These are phyloP conservation scores for Waltergamsia citrina DNA, from an alignment of 2,329 filamentous ascomycete species.

Conservation along the genomic window DNA sequence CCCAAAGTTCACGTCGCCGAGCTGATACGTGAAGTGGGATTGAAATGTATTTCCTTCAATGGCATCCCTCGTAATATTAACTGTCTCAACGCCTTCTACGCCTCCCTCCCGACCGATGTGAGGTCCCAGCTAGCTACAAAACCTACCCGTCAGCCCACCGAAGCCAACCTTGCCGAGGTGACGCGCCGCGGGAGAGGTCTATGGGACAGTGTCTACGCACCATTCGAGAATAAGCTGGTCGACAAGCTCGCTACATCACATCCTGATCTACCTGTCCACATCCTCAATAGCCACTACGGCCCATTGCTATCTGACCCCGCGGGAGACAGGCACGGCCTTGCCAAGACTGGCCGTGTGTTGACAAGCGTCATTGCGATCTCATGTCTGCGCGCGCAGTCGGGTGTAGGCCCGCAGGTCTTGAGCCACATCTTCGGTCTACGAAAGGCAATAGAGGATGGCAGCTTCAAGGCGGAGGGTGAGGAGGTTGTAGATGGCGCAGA, in stretches of 20 bases:
- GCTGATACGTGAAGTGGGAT: conserved; percentile 64
- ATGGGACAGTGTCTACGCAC: conserved; percentile 70
- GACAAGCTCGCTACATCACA: conserved; percentile 65
- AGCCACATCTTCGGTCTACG: conserved; percentile 74
- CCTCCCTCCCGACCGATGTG: conserved; percentile 49
- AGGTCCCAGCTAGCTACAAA: conserved; percentile 40
- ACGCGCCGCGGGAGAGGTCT: conserved; percentile 51
- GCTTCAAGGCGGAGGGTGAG: conserved; percentile 26
- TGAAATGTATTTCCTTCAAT: conserved; percentile 74
- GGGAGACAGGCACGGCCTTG: conserved; percentile 22
- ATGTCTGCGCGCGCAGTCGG: conserved; percentile 69
- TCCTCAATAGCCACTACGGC: conserved; percentile 66
- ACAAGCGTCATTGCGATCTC: conserved; percentile 67
- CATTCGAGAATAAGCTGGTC: conserved; percentile 63
- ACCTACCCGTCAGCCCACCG: conserved; percentile 43
- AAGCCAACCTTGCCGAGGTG: conserved; percentile 43
- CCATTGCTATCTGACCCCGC: conserved; percentile 62
- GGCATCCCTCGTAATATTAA: conserved; percentile 80
- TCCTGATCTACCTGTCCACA: conserved; percentile 74
- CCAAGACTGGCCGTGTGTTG: conserved; percentile 56
- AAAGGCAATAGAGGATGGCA: conserved; percentile 65
- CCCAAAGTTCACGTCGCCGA: conserved; percentile 46
- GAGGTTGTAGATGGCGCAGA: conserved; percentile 22
- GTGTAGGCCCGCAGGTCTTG: conserved; percentile 72
- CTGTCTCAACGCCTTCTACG: conserved; percentile 63